phyloP scores from a whole-genome alignment of 2,329 filamentous ascomycete genomes.

The Exserohilum turcica region DNA sequence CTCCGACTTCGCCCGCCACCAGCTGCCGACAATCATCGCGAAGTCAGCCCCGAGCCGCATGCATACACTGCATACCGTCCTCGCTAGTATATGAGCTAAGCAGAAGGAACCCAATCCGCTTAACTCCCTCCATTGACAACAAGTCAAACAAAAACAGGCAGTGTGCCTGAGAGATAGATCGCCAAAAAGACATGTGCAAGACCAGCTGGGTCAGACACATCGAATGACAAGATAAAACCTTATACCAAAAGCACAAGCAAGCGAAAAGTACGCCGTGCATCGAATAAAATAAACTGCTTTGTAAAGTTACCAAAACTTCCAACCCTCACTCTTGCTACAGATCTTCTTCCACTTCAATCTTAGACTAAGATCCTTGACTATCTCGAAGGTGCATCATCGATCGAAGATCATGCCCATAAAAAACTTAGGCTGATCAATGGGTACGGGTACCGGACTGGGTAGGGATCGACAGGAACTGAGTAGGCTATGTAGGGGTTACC shows the following conservation, averaged over 20 bases:
- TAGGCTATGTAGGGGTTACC: too few relatives aligned
- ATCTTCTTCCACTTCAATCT: background rate
- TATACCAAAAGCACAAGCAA: background rate
- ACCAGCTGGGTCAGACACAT: background rate
- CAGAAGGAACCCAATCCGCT: background rate
- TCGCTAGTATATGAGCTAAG: slow-evolving; percentile 5
- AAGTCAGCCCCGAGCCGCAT: slow-evolving; percentile 13
- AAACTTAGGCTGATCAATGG: background rate
- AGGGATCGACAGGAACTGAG: too few relatives aligned
- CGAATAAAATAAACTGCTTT: background rate
- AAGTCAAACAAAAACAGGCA: background rate
- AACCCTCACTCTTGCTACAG: background rate
- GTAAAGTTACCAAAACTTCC: background rate
- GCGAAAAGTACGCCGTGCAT: background rate
- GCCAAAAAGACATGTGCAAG: background rate
- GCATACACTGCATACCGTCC: slow-evolving; percentile 16
- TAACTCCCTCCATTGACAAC: background rate
- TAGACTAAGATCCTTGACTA: background rate
- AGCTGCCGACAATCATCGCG: slow-evolving; percentile 10
- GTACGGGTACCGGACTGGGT: too few relatives aligned
- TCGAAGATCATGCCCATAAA: background rate
- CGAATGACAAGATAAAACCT: background rate
- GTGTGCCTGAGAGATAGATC: background rate
- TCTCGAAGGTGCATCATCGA: background rate
- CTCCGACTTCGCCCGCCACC: slow-evolving; percentile 13